phyloP scores from a whole-genome alignment of 768 basidiomycete genomes.

The Russula sp. region DNA sequence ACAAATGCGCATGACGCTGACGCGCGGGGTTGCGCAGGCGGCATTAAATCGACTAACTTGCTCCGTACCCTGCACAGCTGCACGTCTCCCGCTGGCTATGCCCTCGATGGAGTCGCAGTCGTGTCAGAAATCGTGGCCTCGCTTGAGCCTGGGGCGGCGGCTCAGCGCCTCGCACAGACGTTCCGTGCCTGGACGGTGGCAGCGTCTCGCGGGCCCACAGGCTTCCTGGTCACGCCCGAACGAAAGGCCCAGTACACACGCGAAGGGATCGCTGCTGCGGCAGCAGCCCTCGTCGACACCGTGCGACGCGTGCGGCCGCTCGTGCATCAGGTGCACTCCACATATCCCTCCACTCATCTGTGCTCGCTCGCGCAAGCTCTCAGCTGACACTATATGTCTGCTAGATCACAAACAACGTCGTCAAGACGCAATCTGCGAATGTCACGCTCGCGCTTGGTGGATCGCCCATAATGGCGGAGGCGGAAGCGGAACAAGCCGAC shows the following conservation, averaged over 20 bases:
- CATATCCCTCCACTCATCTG: background rate
- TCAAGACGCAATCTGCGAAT: slow-evolving; percentile 86
- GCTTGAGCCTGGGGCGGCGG: slow-evolving; percentile 44
- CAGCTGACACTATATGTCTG: background rate
- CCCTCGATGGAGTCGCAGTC: slow-evolving; percentile 79
- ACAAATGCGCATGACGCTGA: background rate
- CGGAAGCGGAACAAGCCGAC: slow-evolving; percentile 76
- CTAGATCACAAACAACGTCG: slow-evolving; percentile 87
- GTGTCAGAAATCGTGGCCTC: slow-evolving; percentile 83
- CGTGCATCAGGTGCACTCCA: slow-evolving; percentile 61
- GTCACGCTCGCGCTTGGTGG: slow-evolving; percentile 81
- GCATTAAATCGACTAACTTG: slow-evolving; percentile 76
- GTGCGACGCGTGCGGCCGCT: slow-evolving; percentile 57
- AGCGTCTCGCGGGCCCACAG: slow-evolving; percentile 14
- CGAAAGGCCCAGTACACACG: slow-evolving; percentile 26
- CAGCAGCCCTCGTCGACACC: slow-evolving; percentile 43
- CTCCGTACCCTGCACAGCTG: slow-evolving; percentile 70
- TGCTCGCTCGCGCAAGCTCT: background rate
- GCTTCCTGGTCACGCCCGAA: slow-evolving; percentile 23
- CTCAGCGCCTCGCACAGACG: slow-evolving; percentile 40
- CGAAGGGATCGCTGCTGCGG: slow-evolving; percentile 38
- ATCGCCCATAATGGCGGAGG: slow-evolving; percentile 92
- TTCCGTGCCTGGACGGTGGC: slow-evolving; percentile 39
- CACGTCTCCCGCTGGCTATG: slow-evolving; percentile 48
- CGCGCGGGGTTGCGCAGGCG: slow-evolving; percentile 46